These are phyloP conservation scores for Besnoitia besnoiti DNA, from an alignment of 169 alveolate species.

Conservation along the genomic window DNA sequence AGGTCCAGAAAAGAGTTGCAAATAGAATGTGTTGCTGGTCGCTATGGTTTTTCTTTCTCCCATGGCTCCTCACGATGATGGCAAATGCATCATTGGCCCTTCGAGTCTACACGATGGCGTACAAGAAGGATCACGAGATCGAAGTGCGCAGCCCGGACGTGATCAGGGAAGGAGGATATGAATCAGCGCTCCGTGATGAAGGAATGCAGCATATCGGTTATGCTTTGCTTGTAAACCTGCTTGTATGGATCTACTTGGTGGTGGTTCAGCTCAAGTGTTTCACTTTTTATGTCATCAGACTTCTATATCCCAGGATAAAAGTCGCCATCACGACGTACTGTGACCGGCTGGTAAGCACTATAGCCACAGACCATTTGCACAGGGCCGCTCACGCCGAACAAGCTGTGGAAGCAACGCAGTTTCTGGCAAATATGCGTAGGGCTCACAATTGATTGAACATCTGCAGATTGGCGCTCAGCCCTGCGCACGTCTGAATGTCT, in stretches of 20 bases:
- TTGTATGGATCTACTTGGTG: neutral
- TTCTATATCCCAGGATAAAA: conserved; percentile 2
- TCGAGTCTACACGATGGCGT: neutral
- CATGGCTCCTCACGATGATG: conserved; percentile 40
- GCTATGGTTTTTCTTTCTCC: conserved; percentile 20
- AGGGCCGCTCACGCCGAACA: too few relatives aligned
- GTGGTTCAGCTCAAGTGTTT: neutral
- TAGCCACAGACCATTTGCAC: too few relatives aligned
- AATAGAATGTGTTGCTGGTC: neutral
- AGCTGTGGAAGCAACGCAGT: too few relatives aligned
- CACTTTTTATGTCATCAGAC: neutral
- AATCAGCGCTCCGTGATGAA: conserved; percentile 22
- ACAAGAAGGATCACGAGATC: neutral
- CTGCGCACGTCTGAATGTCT: too few relatives aligned
- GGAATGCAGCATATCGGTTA: neutral
- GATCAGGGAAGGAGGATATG: neutral
- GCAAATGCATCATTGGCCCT: neutral
- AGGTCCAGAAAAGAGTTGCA: neutral
- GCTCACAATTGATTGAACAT: too few relatives aligned
- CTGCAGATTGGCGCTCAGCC: too few relatives aligned
- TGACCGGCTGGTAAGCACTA: conserved; percentile 35
- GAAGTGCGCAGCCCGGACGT: neutral
- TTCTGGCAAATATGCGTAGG: too few relatives aligned
- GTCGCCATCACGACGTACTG: conserved; percentile 7
- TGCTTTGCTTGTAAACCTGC: neutral